These are phyloP conservation scores for Colletotrichum sp. DNA, from an alignment of 2,329 filamentous ascomycete species.

Conservation along the genomic window DNA sequence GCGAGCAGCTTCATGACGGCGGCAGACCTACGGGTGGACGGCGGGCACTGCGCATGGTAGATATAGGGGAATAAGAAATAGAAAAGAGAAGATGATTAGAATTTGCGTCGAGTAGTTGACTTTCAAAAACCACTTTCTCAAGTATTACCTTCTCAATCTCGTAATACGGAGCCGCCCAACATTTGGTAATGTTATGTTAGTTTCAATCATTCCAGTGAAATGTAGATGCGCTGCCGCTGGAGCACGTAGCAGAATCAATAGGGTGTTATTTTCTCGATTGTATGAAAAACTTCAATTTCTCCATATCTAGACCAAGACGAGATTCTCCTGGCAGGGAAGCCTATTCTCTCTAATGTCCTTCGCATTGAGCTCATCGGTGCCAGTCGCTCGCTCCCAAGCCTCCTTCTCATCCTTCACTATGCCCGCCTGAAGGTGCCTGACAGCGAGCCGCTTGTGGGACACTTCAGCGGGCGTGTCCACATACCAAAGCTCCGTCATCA, in stretches of 20 bases:
- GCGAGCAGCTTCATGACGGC: conserved; percentile 44
- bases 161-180: not conserved
- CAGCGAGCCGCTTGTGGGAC: not conserved
- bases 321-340: not conserved
- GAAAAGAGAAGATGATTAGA: not conserved
- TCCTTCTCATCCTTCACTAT: not conserved
- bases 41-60: conserved; percentile 40
- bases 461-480: not conserved
- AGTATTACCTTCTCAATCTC: not conserved
- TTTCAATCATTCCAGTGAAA: not conserved
- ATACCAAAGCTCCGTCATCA: not conserved
- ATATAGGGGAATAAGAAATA: not conserved
- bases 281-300: not conserved
- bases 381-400: not conserved
- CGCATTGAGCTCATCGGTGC: not conserved
- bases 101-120: rapidly evolving
- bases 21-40: conserved; percentile 41
- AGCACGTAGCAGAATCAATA: not conserved
- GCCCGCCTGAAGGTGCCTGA: not conserved
- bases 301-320: not conserved
- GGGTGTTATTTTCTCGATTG: not conserved
- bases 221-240: not conserved
- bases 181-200: not conserved
- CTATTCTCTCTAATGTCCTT: not conserved
- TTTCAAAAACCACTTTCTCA: not conserved